phyloP scores from a whole-genome alignment of 1,284 basidiomycete species.

The Fomitopsis schrenkii region DNA sequence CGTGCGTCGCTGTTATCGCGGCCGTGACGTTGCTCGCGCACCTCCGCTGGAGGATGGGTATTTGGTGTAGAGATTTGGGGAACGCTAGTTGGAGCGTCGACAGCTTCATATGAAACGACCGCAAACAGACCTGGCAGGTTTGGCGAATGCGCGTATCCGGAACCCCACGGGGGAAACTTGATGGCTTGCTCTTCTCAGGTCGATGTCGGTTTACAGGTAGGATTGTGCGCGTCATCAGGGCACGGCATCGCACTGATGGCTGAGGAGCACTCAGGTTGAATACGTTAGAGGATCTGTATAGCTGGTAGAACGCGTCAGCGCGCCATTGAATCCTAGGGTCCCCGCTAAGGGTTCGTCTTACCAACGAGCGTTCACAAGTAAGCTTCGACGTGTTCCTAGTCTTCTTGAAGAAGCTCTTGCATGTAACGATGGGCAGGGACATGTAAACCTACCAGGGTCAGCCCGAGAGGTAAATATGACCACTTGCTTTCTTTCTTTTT shows the following conservation, averaged over 20 bases:
- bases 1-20: neutral
- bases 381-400: conserved; percentile 1
- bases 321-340: no score
- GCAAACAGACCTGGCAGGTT: neutral
- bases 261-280: neutral
- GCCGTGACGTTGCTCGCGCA: neutral
- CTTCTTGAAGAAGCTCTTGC: conserved; percentile 3
- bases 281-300: neutral
- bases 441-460: no score
- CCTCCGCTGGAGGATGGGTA: neutral
- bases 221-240: neutral
- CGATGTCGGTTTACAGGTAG: neutral
- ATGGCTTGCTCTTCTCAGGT: neutral
- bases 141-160: neutral
- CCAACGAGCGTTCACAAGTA: conserved; percentile 8
- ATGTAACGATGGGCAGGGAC: neutral
- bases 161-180: neutral
- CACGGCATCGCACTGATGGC: neutral
- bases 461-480: no score
- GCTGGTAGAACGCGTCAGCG: no score
- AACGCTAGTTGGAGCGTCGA: neutral
- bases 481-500: no score
- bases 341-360: no score
- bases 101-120: neutral
- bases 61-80: neutral